Evolutionary conservation across 768 basidiomycete species (phyloP).

Genomic region (Kwoniella heveanensis): DNA sequence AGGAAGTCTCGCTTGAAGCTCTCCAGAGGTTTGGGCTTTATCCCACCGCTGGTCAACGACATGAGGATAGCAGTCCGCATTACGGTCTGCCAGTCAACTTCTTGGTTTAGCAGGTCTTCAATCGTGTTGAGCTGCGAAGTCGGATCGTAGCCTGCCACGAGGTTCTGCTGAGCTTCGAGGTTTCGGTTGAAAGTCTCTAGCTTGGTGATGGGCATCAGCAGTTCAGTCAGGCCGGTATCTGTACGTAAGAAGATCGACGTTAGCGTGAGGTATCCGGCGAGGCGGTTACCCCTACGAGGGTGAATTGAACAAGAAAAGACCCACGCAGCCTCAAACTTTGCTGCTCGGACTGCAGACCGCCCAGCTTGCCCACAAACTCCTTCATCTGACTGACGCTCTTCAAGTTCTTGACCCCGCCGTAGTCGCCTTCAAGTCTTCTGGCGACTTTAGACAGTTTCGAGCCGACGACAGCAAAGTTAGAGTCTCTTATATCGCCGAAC

Average conservation of each 20-base stretch:
- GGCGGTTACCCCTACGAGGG: too few relatives aligned
- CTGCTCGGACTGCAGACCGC: conserved; percentile 88
- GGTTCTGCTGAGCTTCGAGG: conserved; percentile 93
- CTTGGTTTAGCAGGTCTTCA: conserved; percentile 86
- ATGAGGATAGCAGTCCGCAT: conserved; percentile 82
- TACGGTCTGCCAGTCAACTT: conserved; percentile 76
- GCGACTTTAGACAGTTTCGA: conserved; percentile 78
- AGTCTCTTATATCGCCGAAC: conserved; percentile 78
- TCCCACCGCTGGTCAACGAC: conserved; percentile 78
- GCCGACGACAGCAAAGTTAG: conserved; percentile 90
- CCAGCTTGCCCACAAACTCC: conserved; percentile 93
- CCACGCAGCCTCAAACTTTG: conserved; percentile 83
- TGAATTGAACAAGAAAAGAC: too few relatives aligned
- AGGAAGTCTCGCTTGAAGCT: conserved; percentile 87
- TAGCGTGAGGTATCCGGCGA: too few relatives aligned
- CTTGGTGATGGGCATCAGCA: conserved; percentile 78
- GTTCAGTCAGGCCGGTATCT: conserved; percentile 95
- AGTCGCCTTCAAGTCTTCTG: conserved; percentile 83
- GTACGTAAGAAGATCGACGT: conserved; percentile 65
- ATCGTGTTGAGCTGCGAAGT: conserved; percentile 77
- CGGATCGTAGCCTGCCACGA: conserved; percentile 90
- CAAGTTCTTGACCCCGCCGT: conserved; percentile 83
- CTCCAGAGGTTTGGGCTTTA: conserved; percentile 83
- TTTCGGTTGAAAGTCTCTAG: conserved; percentile 88
- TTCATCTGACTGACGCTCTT: conserved; percentile 88